Evolutionary conservation across 805 yeast genomes (phyloP), one percentile per base, ranked within the genome.

Genomic region (Wickerhamiella domercqiae): DNA sequence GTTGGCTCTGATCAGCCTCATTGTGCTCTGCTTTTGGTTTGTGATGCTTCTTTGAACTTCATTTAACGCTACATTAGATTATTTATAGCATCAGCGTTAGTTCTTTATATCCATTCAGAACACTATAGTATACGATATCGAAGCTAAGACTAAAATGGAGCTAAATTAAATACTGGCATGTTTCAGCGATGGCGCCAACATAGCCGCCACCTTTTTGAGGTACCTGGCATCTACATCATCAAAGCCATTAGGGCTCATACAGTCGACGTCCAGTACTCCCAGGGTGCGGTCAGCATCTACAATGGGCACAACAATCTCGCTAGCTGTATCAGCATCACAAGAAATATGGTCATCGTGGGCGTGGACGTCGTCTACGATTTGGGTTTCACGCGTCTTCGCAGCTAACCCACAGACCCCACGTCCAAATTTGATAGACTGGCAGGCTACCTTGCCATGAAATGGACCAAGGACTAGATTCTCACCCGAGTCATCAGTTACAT

Each of bases 361-460:
- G 16, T 77, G 65, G 2, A 87, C 97, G 54, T 87, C 71, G 1
- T 67, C 64, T 7, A 87, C 95, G 5, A 84, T 51, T 52, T 83
- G 94, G 1, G 94, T 78, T 32, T 55, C 38, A 39, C 57, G 56
- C 1, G 62, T 45, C 0, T 52, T 43, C 0, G 93, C 94, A 2
- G 94, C 93, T 1, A 71, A 61, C 4, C 98, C 97, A 60, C 97
- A 90, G 0, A 87, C 97, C 11, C 98, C 98, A 41, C 61, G 66
- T 3, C 94, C 95, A 36, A 78, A 61, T 39, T 61, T 52, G 40
- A 87, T 90, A 20, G 61, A 60, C 57, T 90, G 97, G 51, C 98
- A 87, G 0, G 97, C 97, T 2, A 87, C 96, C 56, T 83, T 83
- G 3, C 98, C 98, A 57, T 82, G 93, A 57, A 87, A 87, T 11